phyloP scores from a whole-genome alignment of 768 basidiomycete genomes.

The Favolaschia claudopus region DNA sequence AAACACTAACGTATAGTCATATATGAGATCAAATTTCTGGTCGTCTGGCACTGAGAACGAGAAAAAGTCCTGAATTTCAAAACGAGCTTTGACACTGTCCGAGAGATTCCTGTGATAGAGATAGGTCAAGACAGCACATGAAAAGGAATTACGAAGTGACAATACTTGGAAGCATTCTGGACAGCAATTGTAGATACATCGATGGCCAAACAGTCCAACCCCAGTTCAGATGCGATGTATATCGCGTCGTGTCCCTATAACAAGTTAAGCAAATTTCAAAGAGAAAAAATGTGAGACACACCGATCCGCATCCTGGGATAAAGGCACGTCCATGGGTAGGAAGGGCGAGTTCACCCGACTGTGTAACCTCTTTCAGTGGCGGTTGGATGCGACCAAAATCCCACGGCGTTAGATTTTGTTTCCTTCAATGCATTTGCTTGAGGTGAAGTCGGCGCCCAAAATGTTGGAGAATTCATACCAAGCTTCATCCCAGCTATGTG shows the following conservation, averaged over 20 bases:
- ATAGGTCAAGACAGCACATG: neutral
- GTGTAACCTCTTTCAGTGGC: slow-evolving; percentile 59
- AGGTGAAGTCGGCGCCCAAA: neutral
- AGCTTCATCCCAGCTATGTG: slow-evolving; percentile 26
- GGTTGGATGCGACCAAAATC: slow-evolving; percentile 64
- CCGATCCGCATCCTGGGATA: slow-evolving; percentile 66
- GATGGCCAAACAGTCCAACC: slow-evolving; percentile 56
- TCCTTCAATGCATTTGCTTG: neutral
- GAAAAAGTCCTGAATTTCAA: slow-evolving; percentile 65
- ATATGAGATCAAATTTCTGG: slow-evolving; percentile 61
- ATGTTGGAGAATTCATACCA: slow-evolving; percentile 10
- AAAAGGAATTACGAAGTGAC: neutral
- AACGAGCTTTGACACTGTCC: slow-evolving; percentile 41
- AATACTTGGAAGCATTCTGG: slow-evolving; percentile 24
- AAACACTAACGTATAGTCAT: slow-evolving; percentile 66
- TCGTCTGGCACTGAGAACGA: slow-evolving; percentile 42
- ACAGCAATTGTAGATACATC: slow-evolving; percentile 68
- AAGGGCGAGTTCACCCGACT: slow-evolving; percentile 51
- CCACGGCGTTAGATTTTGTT: slow-evolving; percentile 62
- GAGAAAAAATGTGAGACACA: slow-evolving; percentile 24
- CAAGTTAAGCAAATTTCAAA: neutral
- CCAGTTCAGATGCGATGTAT: slow-evolving; percentile 57
- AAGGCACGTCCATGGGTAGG: slow-evolving; percentile 54
- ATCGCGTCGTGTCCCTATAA: slow-evolving; percentile 68
- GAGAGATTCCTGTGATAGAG: slow-evolving; percentile 4